Evolutionary conservation across 495 filamentous ascomycete genomes (phyloP).

Genomic region (Geopyxis carbonaria): DNA sequence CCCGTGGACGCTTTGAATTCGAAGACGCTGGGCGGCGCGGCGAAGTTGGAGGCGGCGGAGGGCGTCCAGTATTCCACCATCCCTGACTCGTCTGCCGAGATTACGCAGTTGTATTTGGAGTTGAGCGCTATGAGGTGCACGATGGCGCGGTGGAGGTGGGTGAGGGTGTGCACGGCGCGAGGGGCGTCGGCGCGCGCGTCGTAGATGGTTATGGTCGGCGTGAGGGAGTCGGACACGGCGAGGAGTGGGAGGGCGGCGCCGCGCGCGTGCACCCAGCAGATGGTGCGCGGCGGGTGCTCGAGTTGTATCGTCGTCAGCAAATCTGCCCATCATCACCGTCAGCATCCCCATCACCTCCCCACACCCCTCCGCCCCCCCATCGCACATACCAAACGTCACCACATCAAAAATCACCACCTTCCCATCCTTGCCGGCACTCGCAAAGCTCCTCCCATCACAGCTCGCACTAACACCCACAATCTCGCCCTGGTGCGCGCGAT

Average conservation of each 20-base stretch:
- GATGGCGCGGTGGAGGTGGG: conserved; percentile 55
- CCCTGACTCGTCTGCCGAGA: conserved; percentile 75
- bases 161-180: conserved; percentile 54
- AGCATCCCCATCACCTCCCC: conserved; percentile 3
- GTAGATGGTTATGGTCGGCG: conserved; percentile 57
- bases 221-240: conserved; percentile 69
- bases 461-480: conserved; percentile 69
- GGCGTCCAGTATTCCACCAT: conserved; percentile 89
- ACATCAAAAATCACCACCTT: conserved; percentile 95
- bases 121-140: conserved; percentile 81
- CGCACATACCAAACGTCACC: conserved; percentile 54
- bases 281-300: conserved; percentile 52
- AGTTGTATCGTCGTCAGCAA: conserved; percentile 63
- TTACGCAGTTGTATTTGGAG: conserved; percentile 67
- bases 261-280: conserved; percentile 86
- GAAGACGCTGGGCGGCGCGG: conserved; percentile 86
- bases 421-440: conserved; percentile 69
- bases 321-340: conserved; percentile 34
- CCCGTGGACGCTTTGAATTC: conserved; percentile 80
- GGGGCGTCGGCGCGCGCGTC: conserved; percentile 70
- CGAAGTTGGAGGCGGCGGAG: conserved; percentile 54
- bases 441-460: conserved; percentile 83
- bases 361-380: neutral
- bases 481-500: conserved; percentile 73
- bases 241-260: conserved; percentile 76